Evolutionary conservation across 768 basidiomycete species (phyloP), one percentile per base, ranked within the genome.

Genomic region (Mycena pura): DNA sequence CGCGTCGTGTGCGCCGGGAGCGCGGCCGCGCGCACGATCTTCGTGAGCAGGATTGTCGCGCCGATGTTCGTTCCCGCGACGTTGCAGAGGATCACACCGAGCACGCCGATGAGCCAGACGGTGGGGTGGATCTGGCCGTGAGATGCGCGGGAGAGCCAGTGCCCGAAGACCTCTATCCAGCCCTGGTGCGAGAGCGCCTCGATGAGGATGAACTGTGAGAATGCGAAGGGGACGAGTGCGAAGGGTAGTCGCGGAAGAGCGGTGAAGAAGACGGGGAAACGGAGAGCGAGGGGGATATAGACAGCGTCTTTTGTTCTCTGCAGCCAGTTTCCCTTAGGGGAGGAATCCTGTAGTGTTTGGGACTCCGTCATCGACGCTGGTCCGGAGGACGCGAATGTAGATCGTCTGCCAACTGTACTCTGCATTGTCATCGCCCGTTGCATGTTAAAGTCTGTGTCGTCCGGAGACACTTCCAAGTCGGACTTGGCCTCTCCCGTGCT

Each of bases 131-230:
- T 78, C 44, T 82, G 64, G 0, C 75, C 67, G 15, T 72, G 43
- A 0, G 80, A 80, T 17, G 74, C 88, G 69, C 67, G 78, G 51
- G 78, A 70, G 32, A 89, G 79, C 91, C 92, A 93, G 5, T 65
- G 64, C 0, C 86, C 89, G 70, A 95, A 96, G 22, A 95, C 80
- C 6, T 85, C 80, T 7, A 96, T 92, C 95, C 96, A 98, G 24
- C 94, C 94, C 59, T 89, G 86, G 60, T 86, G 81, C 15, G 87
- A 80, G 10, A 99, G 82, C 0, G 84, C 91, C 70, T 96, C 91
- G 57, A 96, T 92, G 59, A 99, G 86, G 66, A 98, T 93, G 76
- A 99, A 98, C 74, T 96, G 94, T 0, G 91, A 89, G 70, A 97
- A 95, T 0, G 94, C 92, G 69, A 99, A 99, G 0, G 93, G 93